Conservation (phyloP, 768 basidiomycete species). For the Phanerochaete sordida region DNA sequence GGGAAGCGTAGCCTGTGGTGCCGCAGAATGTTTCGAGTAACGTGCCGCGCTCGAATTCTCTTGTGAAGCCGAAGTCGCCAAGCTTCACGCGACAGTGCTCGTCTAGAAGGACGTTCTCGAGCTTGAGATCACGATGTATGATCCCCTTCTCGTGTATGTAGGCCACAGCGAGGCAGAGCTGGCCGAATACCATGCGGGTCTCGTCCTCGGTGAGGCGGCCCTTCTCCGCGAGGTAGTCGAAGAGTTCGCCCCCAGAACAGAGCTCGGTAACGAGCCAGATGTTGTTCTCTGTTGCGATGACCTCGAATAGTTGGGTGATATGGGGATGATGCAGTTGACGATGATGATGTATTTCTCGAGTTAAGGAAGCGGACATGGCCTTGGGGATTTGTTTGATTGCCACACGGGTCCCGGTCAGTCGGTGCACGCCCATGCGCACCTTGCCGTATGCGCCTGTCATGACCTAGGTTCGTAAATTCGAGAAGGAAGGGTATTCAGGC, state of each 20-base stretch:
- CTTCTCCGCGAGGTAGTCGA: constrained; percentile 97
- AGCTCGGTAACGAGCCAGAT: constrained; percentile 99
- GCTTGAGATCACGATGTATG: constrained; percentile 94
- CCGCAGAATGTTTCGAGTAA: constrained; percentile 94
- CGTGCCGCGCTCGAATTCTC: constrained; percentile 77
- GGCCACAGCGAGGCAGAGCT: constrained; percentile 88
- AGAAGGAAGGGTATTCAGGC: neutral
- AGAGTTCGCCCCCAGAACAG: constrained; percentile 95
- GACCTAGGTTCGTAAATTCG: constrained; percentile 1
- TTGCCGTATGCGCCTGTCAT: constrained; percentile 87
- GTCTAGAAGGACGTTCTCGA: constrained; percentile 92
- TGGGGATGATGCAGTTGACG: constrained; percentile 94
- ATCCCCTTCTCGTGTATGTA: constrained; percentile 91
- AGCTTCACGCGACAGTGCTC: constrained; percentile 90
- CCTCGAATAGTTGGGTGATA: constrained; percentile 94
- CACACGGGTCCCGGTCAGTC: constrained; percentile 85
- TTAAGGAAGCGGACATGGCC: constrained; percentile 84
- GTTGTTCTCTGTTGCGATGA: constrained; percentile 91
- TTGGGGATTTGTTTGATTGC: constrained; percentile 99
- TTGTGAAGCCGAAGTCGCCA: constrained; percentile 92
- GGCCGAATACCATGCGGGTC: constrained; percentile 87
- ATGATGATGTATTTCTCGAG: constrained; percentile 98
- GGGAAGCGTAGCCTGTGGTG: constrained; percentile 90
- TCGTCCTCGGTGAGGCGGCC: constrained; percentile 85
- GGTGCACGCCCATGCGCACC: constrained; percentile 91